A percentile compares a stretch with the other conserved stretches of the same genome.
These are phyloP conservation scores for Penicillium decumbens DNA, from an alignment of 2,329 filamentous ascomycete species.

Conservation along the genomic window DNA sequence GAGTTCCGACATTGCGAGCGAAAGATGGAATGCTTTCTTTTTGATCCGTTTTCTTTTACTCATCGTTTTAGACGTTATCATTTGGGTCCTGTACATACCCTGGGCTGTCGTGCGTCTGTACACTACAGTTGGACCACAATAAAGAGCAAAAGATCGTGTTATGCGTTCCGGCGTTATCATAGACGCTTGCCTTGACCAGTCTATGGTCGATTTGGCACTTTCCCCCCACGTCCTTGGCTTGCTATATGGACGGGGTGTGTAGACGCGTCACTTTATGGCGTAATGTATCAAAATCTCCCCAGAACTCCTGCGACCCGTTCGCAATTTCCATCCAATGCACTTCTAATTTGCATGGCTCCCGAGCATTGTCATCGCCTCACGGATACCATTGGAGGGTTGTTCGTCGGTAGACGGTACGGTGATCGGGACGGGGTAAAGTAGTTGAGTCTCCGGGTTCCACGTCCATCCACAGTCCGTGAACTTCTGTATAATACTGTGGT, in stretches of 20 bases:
- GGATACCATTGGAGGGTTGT: constrained; percentile 27
- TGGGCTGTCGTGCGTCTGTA: constrained; percentile 39
- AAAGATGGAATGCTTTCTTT: constrained; percentile 38
- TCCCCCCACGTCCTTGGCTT: neutral
- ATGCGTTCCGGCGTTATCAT: constrained; percentile 27
- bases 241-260: neutral
- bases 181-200: constrained; percentile 1
- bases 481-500: constrained; percentile 28
- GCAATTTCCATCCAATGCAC: neutral
- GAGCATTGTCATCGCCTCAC: constrained; percentile 33
- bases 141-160: constrained; percentile 37
- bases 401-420: constrained; percentile 10
- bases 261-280: constrained; percentile 1
- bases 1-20: constrained; percentile 41
- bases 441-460: constrained; percentile 33
- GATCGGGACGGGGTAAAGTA: constrained; percentile 35
- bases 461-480: constrained; percentile 38
- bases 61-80: constrained; percentile 38
- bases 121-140: constrained; percentile 37
- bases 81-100: constrained; percentile 42
- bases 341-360: constrained; percentile 27
- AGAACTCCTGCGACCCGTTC: constrained; percentile 8
- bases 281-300: neutral
- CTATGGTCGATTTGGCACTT: neutral
- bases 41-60: constrained; percentile 30